Base-by-base conservation (phyloP, 2,329 filamentous ascomycete species). In the Incumbomyces delicatus region DNA sequence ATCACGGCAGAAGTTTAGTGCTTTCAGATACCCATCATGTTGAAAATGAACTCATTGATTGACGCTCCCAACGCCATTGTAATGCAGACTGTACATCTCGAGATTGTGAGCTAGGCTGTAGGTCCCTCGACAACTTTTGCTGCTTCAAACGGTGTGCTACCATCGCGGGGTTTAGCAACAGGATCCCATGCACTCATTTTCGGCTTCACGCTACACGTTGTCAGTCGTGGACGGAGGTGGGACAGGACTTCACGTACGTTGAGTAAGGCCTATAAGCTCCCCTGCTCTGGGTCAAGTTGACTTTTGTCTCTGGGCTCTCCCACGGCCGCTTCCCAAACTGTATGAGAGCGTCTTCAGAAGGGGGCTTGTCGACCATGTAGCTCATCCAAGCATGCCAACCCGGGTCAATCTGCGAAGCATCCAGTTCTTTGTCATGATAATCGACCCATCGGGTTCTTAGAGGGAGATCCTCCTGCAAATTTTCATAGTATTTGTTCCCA, bases 371-470 rank as follows among this genome's bases (percentile, higher is more conserved):
- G 60, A 95, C 82, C 69, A 81, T 73, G 71, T 98, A 96, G 56
- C 87, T 87, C 58, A 98, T 88, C 92, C 92, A 98, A 27, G 86
- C 87, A 71, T 96, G 92, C 92, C 92, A 98, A 67, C 90, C 86
- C 42, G 90, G 89, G 69, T 96, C 90, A 60, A 95, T 85, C 46
- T 95, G 87, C 38, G 57, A 61, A 17, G 60, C 52, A 58, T 77
- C 66, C 46, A 61, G 65, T 62, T 96, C 87, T 60, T 86, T 75
- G 67, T 85, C 77, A 72, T 87, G 90, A 76, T 94, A 98, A 69
- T 96, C 89, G 54, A 98, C 86, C 92, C 94, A 98, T 75, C 89
- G 81, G 58, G 88, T 95, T 42, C 53, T 64, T 74, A 94, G 74
- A 49, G 92, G 92, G 50, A 98, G 76, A 68, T 98, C 92, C 65